Evolutionary conservation across 768 basidiomycete genomes (phyloP), one percentile per base, ranked within the genome.

Genomic region (Fistulinella prunicolor): DNA sequence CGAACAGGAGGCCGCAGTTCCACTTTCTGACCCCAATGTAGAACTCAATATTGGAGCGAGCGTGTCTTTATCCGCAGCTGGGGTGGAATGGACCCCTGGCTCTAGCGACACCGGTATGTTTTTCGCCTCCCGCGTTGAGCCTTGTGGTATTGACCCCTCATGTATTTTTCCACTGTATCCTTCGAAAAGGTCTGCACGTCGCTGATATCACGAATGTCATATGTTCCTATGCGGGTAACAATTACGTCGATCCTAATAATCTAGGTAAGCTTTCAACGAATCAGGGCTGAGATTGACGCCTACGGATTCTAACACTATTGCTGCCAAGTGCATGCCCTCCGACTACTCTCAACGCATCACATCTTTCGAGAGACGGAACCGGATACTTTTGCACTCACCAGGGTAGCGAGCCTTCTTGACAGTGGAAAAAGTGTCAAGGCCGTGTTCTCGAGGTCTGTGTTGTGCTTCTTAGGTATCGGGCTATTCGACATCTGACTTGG

Each of bases 341-440:
- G 89, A 37, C 73, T 89, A 20, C 76, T 91, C 38, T 86, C 87
- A 10, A 87, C 88, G 0, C 86, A 89, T 59, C 87, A 90, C 62
- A 78, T 90, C 44, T 72, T 86, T 26, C 73, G 76, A 35, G 89
- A 92, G 64, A 71, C 79, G 3, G 71, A 76, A 9, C 87, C 86
- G 4, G 77, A 89, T 57, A 80, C 83, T 6, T 92, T 91, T 56
- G 73, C 85, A 8, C 74, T 80, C 44, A 91, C 85, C 57, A 77
- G 87, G 30, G 73, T 88, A 46, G 83, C 83, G 4, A 82, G 82
- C 9, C 67, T 83, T 12, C 67, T 90, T 5, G 86, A 89, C 58
- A 81, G 80, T 0, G 85, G 87, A 6, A 84, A 84, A 62, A 62
- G 68, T 4, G 68, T 80, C 26, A 61, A 71, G 9, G 72, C 79